These are phyloP conservation scores for Gossypium laxum DNA, from an alignment of 441 rosid genomes.

Conservation along the genomic window DNA sequence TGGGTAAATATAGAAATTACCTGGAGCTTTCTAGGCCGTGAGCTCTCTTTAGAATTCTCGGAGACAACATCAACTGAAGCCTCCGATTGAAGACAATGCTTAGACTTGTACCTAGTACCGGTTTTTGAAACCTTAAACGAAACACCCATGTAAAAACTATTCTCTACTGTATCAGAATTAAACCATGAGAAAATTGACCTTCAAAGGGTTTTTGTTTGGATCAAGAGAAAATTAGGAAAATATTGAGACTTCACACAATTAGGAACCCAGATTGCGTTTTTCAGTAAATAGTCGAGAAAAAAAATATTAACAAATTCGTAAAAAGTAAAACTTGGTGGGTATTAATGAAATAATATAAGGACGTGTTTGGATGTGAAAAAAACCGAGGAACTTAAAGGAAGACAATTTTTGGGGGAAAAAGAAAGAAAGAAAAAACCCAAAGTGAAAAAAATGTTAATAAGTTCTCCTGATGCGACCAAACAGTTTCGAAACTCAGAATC, in stretches of 20 bases:
- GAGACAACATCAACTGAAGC: constrained; percentile 28
- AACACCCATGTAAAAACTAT: constrained; percentile 45
- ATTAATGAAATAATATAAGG: neutral
- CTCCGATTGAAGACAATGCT: constrained; percentile 33
- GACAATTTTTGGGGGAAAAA: neutral
- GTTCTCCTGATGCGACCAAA: neutral
- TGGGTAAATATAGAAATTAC: constrained; percentile 21
- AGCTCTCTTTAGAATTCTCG: constrained; percentile 30
- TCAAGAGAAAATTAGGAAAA: constrained; percentile 2
- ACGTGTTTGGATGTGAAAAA: neutral
- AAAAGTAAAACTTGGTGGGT: neutral
- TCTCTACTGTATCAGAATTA: neutral
- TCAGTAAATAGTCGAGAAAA: neutral
- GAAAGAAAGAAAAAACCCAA: neutral
- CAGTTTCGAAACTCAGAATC: neutral
- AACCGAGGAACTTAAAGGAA: neutral
- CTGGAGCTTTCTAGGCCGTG: constrained; percentile 32
- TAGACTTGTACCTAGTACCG: constrained; percentile 57
- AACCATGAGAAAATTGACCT: neutral
- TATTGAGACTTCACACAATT: neutral
- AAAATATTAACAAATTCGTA: neutral
- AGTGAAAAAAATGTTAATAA: neutral
- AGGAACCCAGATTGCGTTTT: neutral
- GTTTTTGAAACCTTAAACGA: constrained; percentile 72
- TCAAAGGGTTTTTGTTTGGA: neutral